Base-by-base conservation (phyloP, 345 rosid genomes). In the Populus alba region DNA sequence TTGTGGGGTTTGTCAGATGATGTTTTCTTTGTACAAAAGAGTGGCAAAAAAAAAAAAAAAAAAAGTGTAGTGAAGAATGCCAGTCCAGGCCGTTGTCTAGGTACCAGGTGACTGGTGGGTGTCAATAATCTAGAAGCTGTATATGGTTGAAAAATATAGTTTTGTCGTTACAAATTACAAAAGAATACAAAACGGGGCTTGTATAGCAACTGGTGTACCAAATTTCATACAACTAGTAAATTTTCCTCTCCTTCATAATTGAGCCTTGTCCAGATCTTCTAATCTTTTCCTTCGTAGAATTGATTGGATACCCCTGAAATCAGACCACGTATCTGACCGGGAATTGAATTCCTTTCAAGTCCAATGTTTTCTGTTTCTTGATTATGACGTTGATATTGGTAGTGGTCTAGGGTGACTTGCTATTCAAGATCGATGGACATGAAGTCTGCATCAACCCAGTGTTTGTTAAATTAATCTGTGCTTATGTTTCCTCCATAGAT, bases 41-140 rank as follows among this genome's bases (percentile, higher is more conserved):
- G 67, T 25, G 45, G 68, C 4, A 27, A 27, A 27, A 27, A 27
- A 27, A 4, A 35, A 63, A 27, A 27, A 4, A 35, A 63, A 69
- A 53, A 74, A 72, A 43, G 35, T 68, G 81, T 71, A 80, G 85
- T 62, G 87, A 83, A 77, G 82, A 37, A 88, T 90, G 93, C 93
- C 92, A 83, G 95, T 88, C 95, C 95, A 84, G 95, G 93, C 93
- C 91, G 75, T 66, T 66, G 81, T 76, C 84, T 75, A 77, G 93
- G 92, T 87, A 73, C 85, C 92, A 72, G 85, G 95, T 90, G 95
- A 90, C 91, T 87, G 95, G 95, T 90, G 37, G 82, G 79, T 81
- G 78, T 73, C 81, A 79, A 88, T 86, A 81, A 83, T 78, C 74
- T 73, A 74, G 67, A 77, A 71, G 68, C 57, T 71, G 71, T 69